Percentiles rank a stretch among this genome's conserved stretches.
phyloP scores from a whole-genome alignment of 2,329 filamentous ascomycete species.

The Ophiostoma sp. region DNA sequence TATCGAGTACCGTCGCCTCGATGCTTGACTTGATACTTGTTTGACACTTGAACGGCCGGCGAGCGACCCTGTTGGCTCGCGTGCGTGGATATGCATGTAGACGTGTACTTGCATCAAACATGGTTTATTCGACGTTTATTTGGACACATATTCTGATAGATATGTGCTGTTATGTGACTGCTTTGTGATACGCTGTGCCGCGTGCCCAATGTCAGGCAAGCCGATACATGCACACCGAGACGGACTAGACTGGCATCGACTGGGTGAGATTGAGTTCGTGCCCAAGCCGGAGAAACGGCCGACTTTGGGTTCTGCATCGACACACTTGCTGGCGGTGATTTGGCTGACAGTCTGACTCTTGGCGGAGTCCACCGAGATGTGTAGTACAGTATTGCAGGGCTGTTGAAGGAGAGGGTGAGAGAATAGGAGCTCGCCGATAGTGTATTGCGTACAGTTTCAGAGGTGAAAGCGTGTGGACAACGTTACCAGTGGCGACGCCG shows the following conservation, averaged over 20 bases:
- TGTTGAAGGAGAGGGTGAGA: neutral
- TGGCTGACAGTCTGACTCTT: neutral
- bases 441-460: too few species aligned
- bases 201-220: neutral
- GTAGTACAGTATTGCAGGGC: neutral
- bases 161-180: neutral
- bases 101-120: neutral
- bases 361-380: neutral
- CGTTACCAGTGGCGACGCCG: too few species aligned
- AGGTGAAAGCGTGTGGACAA: too few species aligned
- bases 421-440: neutral
- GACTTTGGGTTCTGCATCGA: neutral
- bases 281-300: neutral
- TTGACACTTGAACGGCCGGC: neutral
- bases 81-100: slow-evolving; percentile 8
- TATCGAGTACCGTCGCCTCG: neutral
- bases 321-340: neutral
- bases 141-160: neutral
- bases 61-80: neutral
- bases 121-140: neutral
- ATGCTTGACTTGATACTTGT: neutral
- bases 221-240: slow-evolving; percentile 9
- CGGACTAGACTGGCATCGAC: neutral
- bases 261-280: neutral
- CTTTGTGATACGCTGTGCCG: slow-evolving; percentile 4